Percentiles rank a stretch among this genome's conserved stretches.
phyloP scores from a whole-genome alignment of 768 basidiomycete genomes.

The Cyathus striatus region DNA sequence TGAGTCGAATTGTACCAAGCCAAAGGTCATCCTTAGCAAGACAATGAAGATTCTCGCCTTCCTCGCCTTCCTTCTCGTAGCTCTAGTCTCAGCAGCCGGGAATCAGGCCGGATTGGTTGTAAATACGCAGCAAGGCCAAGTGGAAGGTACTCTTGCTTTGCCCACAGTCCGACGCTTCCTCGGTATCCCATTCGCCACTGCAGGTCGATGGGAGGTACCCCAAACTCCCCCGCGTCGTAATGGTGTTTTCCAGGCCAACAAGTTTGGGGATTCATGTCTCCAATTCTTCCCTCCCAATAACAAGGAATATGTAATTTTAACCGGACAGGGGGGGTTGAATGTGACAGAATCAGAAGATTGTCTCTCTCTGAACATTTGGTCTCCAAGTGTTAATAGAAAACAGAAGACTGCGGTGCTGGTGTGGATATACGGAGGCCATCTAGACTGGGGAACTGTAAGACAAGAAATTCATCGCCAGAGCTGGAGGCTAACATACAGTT shows the following conservation, averaged over 20 bases:
- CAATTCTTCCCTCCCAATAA: slow-evolving; percentile 15
- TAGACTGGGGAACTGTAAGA: slow-evolving; percentile 30
- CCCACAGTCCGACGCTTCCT: slow-evolving; percentile 27
- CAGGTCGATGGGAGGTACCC: slow-evolving; percentile 27
- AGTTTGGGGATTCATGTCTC: slow-evolving; percentile 23
- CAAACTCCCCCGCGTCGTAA: slow-evolving; percentile 12
- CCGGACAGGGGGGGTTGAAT: slow-evolving; percentile 16
- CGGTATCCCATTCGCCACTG: slow-evolving; percentile 28
- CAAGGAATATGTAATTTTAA: slow-evolving; percentile 17
- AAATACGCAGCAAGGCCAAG: slow-evolving; percentile 23
- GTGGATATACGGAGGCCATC: slow-evolving; percentile 34
- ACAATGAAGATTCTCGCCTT: too few species aligned
- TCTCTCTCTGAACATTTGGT: slow-evolving; percentile 32
- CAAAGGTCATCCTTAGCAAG: too few species aligned
- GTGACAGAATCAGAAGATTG: slow-evolving; percentile 30
- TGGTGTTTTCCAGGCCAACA: slow-evolving; percentile 15
- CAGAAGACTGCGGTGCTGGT: slow-evolving; percentile 29
- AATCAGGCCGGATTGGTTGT: slow-evolving; percentile 14
- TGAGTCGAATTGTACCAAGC: too few species aligned
- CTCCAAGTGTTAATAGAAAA: slow-evolving; percentile 22
- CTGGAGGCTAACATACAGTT: not conserved
- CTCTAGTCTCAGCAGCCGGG: not conserved
- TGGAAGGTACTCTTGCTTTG: slow-evolving; percentile 18
- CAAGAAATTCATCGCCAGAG: slow-evolving; percentile 8
- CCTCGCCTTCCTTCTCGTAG: too few species aligned